phyloP scores from a whole-genome alignment of 805 yeast genomes.

The Candida xiaguanensis region DNA sequence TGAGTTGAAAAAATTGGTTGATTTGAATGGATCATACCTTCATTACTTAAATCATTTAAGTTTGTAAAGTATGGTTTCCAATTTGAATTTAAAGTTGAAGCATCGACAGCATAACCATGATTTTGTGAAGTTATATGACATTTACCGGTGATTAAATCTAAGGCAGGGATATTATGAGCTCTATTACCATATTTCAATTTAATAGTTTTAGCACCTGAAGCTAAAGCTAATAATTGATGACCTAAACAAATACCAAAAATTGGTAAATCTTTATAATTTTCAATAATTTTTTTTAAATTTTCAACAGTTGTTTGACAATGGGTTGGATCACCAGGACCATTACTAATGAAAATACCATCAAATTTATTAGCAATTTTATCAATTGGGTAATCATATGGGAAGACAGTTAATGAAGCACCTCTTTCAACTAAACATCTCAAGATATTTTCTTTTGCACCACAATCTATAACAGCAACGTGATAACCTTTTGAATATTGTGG shows the following conservation, averaged over 20 bases:
- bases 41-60: slow-evolving; percentile 93
- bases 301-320: slow-evolving; percentile 78
- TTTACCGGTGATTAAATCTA: slow-evolving; percentile 83
- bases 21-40: slow-evolving; percentile 88
- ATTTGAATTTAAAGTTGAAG: slow-evolving; percentile 63
- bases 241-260: slow-evolving; percentile 98
- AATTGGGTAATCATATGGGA: slow-evolving; percentile 93
- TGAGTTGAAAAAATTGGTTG: slow-evolving; percentile 95
- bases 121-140: slow-evolving; percentile 98
- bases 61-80: slow-evolving; percentile 86
- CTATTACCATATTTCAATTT: slow-evolving; percentile 97
- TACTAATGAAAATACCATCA: slow-evolving; percentile 92
- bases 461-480: slow-evolving; percentile 91
- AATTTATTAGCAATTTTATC: slow-evolving; percentile 87
- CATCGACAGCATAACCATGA: slow-evolving; percentile 97
- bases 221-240: slow-evolving; percentile 93
- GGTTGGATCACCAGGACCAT: slow-evolving; percentile 98
- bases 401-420: slow-evolving; percentile 94
- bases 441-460: slow-evolving; percentile 98
- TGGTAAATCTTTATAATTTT: slow-evolving; percentile 63
- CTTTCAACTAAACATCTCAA: slow-evolving; percentile 89
- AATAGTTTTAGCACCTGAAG: slow-evolving; percentile 88
- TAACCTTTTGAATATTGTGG: slow-evolving; percentile 48
- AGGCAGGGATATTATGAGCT: slow-evolving; percentile 97
- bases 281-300: slow-evolving; percentile 70